These are phyloP conservation scores for Phaeophleospora eucalypticola DNA, from an alignment of 2,329 filamentous ascomycete genomes.

Conservation along the genomic window DNA sequence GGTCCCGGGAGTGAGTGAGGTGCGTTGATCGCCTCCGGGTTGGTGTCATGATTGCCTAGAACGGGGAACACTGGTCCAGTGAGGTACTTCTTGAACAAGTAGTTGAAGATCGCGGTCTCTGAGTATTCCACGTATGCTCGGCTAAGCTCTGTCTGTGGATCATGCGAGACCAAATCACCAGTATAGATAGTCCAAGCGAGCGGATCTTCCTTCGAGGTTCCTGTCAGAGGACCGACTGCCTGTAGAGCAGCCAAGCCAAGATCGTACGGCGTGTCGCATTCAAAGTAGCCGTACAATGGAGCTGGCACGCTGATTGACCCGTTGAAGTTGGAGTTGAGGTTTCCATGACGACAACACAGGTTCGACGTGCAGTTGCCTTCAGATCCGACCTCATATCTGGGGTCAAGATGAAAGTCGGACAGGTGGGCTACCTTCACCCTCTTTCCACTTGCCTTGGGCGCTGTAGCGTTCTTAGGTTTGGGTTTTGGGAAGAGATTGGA, in stretches of 20 bases:
- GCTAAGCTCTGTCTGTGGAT: constrained; percentile 50
- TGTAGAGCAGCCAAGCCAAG: constrained; percentile 54
- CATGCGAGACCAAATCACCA: constrained; percentile 55
- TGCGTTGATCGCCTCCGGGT: constrained; percentile 51
- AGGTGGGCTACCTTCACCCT: constrained; percentile 55
- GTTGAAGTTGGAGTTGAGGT: constrained; percentile 34
- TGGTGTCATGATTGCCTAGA: constrained; percentile 56
- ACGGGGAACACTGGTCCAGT: constrained; percentile 54
- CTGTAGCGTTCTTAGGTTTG: constrained; percentile 44
- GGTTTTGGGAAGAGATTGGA: constrained; percentile 51
- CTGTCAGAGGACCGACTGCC: constrained; percentile 54
- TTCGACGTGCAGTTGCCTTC: constrained; percentile 52
- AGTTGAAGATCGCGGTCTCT: constrained; percentile 48
- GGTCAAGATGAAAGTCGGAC: constrained; percentile 53
- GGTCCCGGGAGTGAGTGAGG: constrained; percentile 51
- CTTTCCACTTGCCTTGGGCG: constrained; percentile 49
- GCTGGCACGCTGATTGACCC: constrained; percentile 44
- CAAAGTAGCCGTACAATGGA: constrained; percentile 52
- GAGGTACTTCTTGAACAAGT: constrained; percentile 55
- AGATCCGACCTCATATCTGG: constrained; percentile 50
- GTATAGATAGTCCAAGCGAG: constrained; percentile 56
- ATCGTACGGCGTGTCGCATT: constrained; percentile 57
- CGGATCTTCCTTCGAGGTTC: constrained; percentile 45
- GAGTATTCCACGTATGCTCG: constrained; percentile 52
- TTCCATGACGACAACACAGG: constrained; percentile 50